Conservation (phyloP, 1,139 yeast genomes). For the Lodderomyces orthopsilosis region DNA sequence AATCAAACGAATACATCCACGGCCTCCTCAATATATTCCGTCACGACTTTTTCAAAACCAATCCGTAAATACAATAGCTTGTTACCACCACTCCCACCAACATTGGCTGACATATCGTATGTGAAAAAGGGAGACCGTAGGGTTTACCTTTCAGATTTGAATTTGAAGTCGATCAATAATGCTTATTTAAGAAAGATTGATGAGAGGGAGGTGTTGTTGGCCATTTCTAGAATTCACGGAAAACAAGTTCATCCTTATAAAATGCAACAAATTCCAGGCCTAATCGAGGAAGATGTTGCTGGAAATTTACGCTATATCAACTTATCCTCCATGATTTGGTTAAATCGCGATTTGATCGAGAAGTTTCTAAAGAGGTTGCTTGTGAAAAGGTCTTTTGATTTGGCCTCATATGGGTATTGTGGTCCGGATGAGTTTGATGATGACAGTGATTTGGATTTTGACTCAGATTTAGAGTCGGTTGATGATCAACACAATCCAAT, state of each 20-base stretch:
- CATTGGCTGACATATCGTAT: slow-evolving; percentile 26
- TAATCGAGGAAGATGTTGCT: slow-evolving; percentile 15
- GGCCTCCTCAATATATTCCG: slow-evolving; percentile 31
- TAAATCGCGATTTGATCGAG: slow-evolving; percentile 41
- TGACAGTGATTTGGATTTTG: slow-evolving; percentile 7
- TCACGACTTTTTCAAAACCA: slow-evolving; percentile 30
- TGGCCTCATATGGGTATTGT: slow-evolving; percentile 9
- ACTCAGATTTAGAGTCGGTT: slow-evolving; percentile 10
- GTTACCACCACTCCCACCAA: slow-evolving; percentile 35
- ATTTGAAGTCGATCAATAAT: slow-evolving; percentile 38
- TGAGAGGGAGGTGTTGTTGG: slow-evolving; percentile 38
- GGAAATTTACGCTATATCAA: slow-evolving; percentile 31
- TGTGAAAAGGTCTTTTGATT: slow-evolving; percentile 10
- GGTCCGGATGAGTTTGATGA: slow-evolving; percentile 9
- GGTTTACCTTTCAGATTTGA: slow-evolving; percentile 41
- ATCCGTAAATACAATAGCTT: slow-evolving; percentile 34
- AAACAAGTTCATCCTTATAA: slow-evolving; percentile 11
- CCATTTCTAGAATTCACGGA: slow-evolving; percentile 26
- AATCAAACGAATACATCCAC: slow-evolving; percentile 20
- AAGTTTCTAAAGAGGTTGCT: slow-evolving; percentile 25
- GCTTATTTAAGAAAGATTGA: slow-evolving; percentile 29
- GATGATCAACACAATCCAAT: slow-evolving; percentile 13
- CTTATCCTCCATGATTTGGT: slow-evolving; percentile 52
- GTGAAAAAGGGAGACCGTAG: slow-evolving; percentile 37
- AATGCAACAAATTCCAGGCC: slow-evolving; percentile 9